These are phyloP conservation scores for Cryptococcus sp. DNA, from an alignment of 1,284 basidiomycete genomes.

Conservation along the genomic window DNA sequence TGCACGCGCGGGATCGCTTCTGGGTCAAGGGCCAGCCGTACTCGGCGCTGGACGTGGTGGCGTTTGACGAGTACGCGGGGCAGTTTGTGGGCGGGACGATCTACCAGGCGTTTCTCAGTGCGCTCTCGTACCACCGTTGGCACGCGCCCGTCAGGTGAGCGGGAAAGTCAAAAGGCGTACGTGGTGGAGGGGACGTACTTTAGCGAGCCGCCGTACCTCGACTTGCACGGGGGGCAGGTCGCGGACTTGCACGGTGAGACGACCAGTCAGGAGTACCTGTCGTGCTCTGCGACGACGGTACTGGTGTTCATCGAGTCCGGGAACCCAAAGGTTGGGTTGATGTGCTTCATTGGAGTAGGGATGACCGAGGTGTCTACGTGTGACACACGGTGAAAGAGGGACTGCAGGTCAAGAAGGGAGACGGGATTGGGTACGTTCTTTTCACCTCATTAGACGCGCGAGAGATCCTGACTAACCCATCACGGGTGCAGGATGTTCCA, in stretches of 20 bases:
- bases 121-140: conserved; percentile 59
- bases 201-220: conserved; percentile 45
- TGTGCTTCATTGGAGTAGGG: conserved; percentile 57
- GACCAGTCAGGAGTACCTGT: conserved; percentile 48
- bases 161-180: conserved; percentile 52
- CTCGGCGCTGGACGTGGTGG: conserved; percentile 52
- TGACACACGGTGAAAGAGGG: conserved; percentile 48
- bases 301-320: conserved; percentile 58
- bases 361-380: conserved; percentile 61
- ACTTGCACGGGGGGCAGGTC: conserved; percentile 22
- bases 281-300: conserved; percentile 52
- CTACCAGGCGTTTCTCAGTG: conserved; percentile 58
- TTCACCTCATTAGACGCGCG: background rate
- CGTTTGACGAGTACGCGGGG: conserved; percentile 39
- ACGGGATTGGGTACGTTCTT: conserved; percentile 50
- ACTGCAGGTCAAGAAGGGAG: conserved; percentile 52
- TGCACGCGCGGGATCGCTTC: conserved; percentile 50
- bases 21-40: conserved; percentile 56
- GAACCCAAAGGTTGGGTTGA: conserved; percentile 55
- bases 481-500: conserved; percentile 52
- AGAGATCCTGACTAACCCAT: background rate
- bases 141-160: conserved; percentile 56
- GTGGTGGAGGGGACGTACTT: conserved; percentile 58
- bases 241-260: conserved; percentile 37
- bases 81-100: conserved; percentile 56